Conservation (phyloP, 805 yeast genomes). For the Starmerella tilneyi region DNA sequence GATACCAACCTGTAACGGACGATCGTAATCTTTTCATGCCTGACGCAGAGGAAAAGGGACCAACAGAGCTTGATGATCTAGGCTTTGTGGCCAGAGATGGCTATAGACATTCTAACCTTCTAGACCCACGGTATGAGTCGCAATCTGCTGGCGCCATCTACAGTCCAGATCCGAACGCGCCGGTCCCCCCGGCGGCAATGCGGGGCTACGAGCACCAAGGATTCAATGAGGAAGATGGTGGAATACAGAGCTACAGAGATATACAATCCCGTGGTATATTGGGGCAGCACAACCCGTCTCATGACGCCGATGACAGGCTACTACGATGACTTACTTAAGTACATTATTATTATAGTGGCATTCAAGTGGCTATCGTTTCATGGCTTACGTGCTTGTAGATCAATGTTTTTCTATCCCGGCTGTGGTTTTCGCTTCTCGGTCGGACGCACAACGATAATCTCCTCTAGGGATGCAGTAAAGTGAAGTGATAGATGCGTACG, state of each 20-base stretch:
- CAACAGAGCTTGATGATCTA: slow-evolving; percentile 58
- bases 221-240: slow-evolving; percentile 6
- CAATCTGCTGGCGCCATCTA: slow-evolving; percentile 3
- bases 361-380: too few relatives aligned
- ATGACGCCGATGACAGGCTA: slow-evolving; percentile 5
- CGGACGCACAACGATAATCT: too few relatives aligned
- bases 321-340: not conserved
- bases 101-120: slow-evolving; percentile 24
- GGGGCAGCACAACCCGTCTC: slow-evolving; percentile 1
- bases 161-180: not conserved
- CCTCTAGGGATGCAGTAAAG: too few relatives aligned
- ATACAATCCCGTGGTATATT: slow-evolving; percentile 15
- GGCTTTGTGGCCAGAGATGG: slow-evolving; percentile 44
- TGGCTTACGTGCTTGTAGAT: too few relatives aligned
- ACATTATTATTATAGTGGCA: not conserved
- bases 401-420: too few relatives aligned
- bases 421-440: too few relatives aligned
- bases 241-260: slow-evolving; percentile 16
- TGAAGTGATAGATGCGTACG: too few relatives aligned
- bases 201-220: not conserved
- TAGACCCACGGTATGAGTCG: not conserved
- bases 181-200: slow-evolving; percentile 6
- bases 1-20: slow-evolving; percentile 93
- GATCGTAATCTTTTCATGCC: slow-evolving; percentile 87
- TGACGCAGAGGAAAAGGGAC: slow-evolving; percentile 29